Conservation (phyloP, 108 stramenopile genomes). For the Heterococcus sp. region DNA sequence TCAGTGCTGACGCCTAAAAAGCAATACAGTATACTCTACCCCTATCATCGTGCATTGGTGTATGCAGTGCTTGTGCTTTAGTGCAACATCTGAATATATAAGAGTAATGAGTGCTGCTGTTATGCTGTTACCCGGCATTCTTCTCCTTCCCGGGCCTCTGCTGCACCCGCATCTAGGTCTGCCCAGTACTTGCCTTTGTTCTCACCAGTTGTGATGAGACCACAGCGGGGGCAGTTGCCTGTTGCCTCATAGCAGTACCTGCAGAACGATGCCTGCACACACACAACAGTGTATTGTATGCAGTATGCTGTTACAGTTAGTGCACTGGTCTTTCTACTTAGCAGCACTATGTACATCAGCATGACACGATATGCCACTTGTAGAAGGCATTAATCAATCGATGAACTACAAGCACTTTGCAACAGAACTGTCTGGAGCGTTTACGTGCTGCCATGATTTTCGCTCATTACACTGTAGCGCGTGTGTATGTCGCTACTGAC, state of each 20-base stretch:
- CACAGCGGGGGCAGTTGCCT: conserved; percentile 35
- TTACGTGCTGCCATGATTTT: neutral
- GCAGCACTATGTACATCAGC: neutral
- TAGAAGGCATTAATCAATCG: neutral
- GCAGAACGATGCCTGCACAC: conserved; percentile 10
- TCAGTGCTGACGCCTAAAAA: no score
- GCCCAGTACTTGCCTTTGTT: neutral
- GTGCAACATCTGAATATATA: no score
- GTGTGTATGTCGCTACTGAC: neutral
- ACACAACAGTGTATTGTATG: neutral
- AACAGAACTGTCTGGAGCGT: neutral
- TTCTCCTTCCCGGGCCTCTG: conserved; percentile 38
- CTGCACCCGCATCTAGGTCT: neutral
- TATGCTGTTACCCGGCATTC: conserved; percentile 48
- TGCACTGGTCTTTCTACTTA: neutral
- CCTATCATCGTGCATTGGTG: no score
- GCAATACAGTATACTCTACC: no score
- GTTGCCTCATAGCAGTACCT: conserved; percentile 36
- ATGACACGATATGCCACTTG: neutral
- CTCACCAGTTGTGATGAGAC: conserved; percentile 14
- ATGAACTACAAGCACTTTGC: neutral
- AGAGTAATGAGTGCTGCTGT: no score
- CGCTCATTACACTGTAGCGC: neutral
- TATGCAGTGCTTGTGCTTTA: no score
- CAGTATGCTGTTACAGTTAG: neutral